Conservation (phyloP, 257 asterid genomes). For the Gynochthodes officinalis region DNA sequence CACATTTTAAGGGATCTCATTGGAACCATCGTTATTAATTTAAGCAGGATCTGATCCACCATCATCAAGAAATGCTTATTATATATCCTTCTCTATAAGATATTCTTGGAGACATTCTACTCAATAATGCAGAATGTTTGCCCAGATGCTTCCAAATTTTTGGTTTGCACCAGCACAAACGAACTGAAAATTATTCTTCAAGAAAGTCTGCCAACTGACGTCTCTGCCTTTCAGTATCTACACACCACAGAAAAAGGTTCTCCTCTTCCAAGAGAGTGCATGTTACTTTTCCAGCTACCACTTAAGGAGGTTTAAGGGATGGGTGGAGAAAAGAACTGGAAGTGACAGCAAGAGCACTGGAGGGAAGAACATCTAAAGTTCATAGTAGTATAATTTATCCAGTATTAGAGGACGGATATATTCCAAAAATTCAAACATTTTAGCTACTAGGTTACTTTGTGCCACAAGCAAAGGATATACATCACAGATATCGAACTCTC, state of each 20-base stretch:
- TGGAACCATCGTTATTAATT: constrained; percentile 3
- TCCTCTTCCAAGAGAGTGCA: neutral
- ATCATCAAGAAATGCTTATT: neutral
- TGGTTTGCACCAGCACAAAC: neutral
- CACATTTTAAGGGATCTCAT: constrained; percentile 20
- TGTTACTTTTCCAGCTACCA: no score
- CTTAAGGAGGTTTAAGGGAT: no score
- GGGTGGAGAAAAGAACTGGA: no score
- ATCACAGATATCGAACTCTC: constrained; percentile 27
- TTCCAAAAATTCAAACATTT: constrained; percentile 1
- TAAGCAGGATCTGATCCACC: constrained; percentile 12
- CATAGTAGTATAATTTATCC: constrained; percentile 4
- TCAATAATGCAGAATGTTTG: constrained; percentile 21
- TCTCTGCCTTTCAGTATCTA: neutral
- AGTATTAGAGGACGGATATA: constrained; percentile 20
- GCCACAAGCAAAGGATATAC: constrained; percentile 22
- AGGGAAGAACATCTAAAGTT: constrained; percentile 9
- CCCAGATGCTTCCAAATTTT: constrained; percentile 15
- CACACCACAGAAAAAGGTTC: neutral
- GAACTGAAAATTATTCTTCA: neutral
- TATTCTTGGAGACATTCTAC: constrained; percentile 42
- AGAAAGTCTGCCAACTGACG: neutral
- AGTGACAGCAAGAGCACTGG: neutral
- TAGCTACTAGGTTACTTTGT: constrained; percentile 13
- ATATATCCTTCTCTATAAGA: constrained; percentile 3